Evolutionary conservation across 345 rosid genomes (phyloP), one percentile per base, ranked within the genome.

Genomic region (Stellera chamaejasme): DNA sequence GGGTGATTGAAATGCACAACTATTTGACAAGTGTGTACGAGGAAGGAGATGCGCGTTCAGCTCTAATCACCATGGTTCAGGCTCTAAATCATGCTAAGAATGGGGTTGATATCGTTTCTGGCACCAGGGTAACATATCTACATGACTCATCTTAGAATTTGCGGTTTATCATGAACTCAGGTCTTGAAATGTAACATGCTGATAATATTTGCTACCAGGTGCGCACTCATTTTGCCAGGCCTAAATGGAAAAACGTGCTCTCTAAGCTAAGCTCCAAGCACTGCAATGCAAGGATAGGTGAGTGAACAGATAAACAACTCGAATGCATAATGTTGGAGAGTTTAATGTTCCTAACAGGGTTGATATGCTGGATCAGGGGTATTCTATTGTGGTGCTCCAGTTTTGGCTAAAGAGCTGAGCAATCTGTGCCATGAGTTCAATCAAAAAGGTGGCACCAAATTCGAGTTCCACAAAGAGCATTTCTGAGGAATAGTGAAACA

Each of bases 41-140:
- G 76, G 99, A 93, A 89, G 99, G 99, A 5, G 99, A 93, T 68
- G 99, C 99, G n/a, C 76, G 99, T 56, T 93, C 99, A 23, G 88
- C 99, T 71, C 92, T 93, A 51, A 93, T 93, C 54, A 85, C 99
- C 49, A 93, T 89, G 99, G 97, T 93, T 51, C 99, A 93, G 72
- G 97, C 99, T 45, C 81, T 93, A 58, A 93, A 93, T 55, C 99
- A 89, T 48, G 99, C 99, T 62, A 93, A 93, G 65, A 93, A 89
- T 41, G 97, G 99, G 6, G 85, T 93, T 27, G 99, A 93, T 77
- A 82, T 93, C 55, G 97, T 93, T 62, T 93, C 99, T 19, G 99
- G 99, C 43, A 93, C 99, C 16, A 83, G 84, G 58, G 98, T 92
- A 72, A 68, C 39, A 32, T 76, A 54, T 2, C 27, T 49, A 46